phyloP scores from a whole-genome alignment of 2,329 filamentous ascomycete genomes.

The Tolypocladium endophyticum region DNA sequence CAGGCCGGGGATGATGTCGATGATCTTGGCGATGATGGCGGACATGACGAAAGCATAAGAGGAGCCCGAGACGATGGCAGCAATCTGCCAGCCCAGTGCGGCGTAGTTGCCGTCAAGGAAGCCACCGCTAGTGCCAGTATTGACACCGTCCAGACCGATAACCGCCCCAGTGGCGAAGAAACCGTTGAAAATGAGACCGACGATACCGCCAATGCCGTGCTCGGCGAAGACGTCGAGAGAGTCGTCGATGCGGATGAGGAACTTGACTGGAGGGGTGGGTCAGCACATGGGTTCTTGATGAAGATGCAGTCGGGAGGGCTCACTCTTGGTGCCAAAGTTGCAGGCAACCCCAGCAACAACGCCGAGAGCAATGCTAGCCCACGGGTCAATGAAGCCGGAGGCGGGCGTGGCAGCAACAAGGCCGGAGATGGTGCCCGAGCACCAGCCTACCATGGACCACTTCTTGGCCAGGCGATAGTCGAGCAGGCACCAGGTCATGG shows the following conservation, averaged over 20 bases:
- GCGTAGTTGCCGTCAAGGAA: slow-evolving; percentile 68
- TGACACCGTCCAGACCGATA: slow-evolving; percentile 68
- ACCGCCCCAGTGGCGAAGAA: slow-evolving; percentile 61
- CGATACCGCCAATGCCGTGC: slow-evolving; percentile 58
- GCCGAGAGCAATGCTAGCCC: slow-evolving; percentile 57
- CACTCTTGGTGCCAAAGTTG: slow-evolving; percentile 56
- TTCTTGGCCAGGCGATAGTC: slow-evolving; percentile 92
- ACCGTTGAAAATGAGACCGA: slow-evolving; percentile 62
- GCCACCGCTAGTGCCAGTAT: slow-evolving; percentile 55
- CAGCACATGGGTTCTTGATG: neutral
- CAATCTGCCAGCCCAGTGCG: slow-evolving; percentile 69
- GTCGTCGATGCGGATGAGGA: slow-evolving; percentile 55
- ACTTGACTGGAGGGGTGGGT: slow-evolving; percentile 36
- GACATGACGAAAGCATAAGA: slow-evolving; percentile 66
- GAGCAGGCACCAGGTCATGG: slow-evolving; percentile 88
- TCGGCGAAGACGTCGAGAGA: slow-evolving; percentile 64
- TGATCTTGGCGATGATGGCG: slow-evolving; percentile 60
- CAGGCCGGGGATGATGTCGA: slow-evolving; percentile 67
- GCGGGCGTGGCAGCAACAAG: slow-evolving; percentile 61
- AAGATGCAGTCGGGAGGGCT: slow-evolving; percentile 2
- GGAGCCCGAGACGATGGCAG: slow-evolving; percentile 57
- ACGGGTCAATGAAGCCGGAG: slow-evolving; percentile 57
- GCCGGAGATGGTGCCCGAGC: slow-evolving; percentile 60
- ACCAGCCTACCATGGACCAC: slow-evolving; percentile 76
- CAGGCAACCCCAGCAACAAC: slow-evolving; percentile 54